phyloP scores from a whole-genome alignment of 371 early-diverging fungal species.

The Coemansia sp. region DNA sequence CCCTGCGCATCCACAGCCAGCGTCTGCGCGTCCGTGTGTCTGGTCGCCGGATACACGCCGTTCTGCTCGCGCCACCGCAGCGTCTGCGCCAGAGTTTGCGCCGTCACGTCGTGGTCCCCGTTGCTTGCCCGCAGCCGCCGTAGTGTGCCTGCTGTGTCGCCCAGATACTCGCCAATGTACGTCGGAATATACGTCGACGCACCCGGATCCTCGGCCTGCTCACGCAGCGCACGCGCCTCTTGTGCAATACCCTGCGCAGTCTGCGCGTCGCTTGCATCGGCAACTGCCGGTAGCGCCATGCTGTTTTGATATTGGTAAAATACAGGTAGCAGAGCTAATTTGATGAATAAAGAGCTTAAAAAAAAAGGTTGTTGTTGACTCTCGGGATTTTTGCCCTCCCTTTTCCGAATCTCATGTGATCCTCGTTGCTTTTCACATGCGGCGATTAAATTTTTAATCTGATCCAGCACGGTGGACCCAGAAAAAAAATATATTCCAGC shows the following conservation, averaged over 20 bases:
- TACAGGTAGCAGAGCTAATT: no score
- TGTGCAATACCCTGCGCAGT: constrained; percentile 3
- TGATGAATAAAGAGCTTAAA: no score
- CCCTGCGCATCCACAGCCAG: constrained; percentile 8
- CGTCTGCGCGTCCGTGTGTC: not conserved
- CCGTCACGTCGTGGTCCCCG: constrained; percentile 5
- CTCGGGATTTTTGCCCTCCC: no score
- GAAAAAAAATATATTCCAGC: not conserved
- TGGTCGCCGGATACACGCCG: constrained; percentile 35
- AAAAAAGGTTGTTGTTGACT: no score
- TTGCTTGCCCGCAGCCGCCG: constrained; percentile 22
- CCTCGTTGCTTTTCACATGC: no score
- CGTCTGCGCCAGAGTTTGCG: constrained; percentile 11
- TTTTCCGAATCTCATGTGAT: no score
- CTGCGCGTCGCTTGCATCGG: no score
- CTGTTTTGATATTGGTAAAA: no score
- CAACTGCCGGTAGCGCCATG: no score
- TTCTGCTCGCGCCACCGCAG: constrained; percentile 33
- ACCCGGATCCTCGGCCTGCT: not conserved
- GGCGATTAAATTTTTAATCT: no score
- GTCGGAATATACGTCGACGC: constrained; percentile 34
- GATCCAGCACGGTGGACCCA: no score
- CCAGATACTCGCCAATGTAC: constrained; percentile 30
- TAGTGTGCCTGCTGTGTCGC: constrained; percentile 21
- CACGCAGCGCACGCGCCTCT: constrained; percentile 5